Evolutionary conservation across 192 early-diverging fungal species (phyloP), one percentile per base, ranked within the genome.

Genomic region (Coemansia asiatica): DNA sequence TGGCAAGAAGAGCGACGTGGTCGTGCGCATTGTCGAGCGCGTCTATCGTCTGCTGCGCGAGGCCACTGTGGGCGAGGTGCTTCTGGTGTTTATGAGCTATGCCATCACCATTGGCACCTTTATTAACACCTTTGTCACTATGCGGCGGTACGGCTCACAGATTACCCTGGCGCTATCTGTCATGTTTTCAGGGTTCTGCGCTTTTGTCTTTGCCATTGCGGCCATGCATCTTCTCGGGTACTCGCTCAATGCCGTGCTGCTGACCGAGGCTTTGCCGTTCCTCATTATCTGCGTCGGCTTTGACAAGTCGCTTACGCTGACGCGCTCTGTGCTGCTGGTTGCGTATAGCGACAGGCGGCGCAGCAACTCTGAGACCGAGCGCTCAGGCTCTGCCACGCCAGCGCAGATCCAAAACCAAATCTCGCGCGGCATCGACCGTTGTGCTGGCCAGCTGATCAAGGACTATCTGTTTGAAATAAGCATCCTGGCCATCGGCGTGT

Each of bases 211-310:
- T 59, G 88, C 91, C 7, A 81, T 91, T 40, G 78, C 86, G 40
- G 85, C 88, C 15, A 85, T 88, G n/a, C 87, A 87, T 69, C 56
- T 85, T 21, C 78, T 93, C 27, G 90, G 90, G 5, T 84, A 88
- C 29, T 72, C 83, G 18, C 85, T 93, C 28, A 87, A 89, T 78
- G 86, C 87, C 4, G 86, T 89, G 23, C 84, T 91, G 21, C 85
- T 90, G 61, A 85, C 87, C 57, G 93, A 97, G 77, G 92, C 93
- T 9, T 85, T 95, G 67, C 95, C 95, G 6, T 95, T 95, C 79
- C 87, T 95, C 49, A 89, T 92, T 31, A 89, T 95, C 51, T 93
- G 91, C 27, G 88, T 97, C 27, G 94, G 94, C 2, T 95, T 95
- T 61, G 95, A 97, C 64, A 89, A 92, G 76, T 91, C 90, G 50